Conservation (phyloP, 2,329 filamentous ascomycete genomes). For the Myrmaecium sp. region DNA sequence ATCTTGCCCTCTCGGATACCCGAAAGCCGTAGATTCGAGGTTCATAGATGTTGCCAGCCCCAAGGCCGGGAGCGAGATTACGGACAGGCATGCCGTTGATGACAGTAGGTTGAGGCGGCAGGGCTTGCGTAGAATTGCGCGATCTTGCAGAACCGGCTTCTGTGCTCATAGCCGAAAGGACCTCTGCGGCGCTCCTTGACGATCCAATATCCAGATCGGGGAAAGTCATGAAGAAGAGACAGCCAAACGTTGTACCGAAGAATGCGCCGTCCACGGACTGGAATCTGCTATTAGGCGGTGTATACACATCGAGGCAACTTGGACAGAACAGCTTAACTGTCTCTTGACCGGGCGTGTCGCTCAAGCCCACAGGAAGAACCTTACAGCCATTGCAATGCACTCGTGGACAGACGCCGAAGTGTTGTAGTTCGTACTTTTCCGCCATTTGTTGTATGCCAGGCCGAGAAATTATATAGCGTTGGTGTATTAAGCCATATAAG, state of each 20-base stretch:
- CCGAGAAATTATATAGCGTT: constrained; percentile 92
- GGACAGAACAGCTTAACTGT: constrained; percentile 98
- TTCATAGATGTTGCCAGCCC: constrained; percentile 71
- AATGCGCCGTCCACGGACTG: constrained; percentile 96
- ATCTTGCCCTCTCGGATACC: constrained; percentile 76
- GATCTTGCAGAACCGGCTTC: constrained; percentile 18
- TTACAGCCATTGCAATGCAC: constrained; percentile 82
- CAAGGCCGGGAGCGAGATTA: constrained; percentile 81
- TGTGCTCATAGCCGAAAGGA: constrained; percentile 13
- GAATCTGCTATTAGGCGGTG: constrained; percentile 90
- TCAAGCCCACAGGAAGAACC: constrained; percentile 82
- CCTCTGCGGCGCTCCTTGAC: constrained; percentile 33
- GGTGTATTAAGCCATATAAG: constrained; percentile 94
- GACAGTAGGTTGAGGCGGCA: constrained; percentile 30
- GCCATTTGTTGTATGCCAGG: constrained; percentile 98
- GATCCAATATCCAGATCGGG: constrained; percentile 78
- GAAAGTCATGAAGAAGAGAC: constrained; percentile 96
- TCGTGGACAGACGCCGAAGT: constrained; percentile 91
- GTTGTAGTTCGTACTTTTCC: constrained; percentile 93
- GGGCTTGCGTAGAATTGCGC: constrained; percentile 11
- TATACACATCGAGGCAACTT: constrained; percentile 91
- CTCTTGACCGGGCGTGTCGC: constrained; percentile 88
- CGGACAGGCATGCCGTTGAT: constrained; percentile 77
- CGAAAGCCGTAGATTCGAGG: constrained; percentile 93
- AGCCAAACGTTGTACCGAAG: constrained; percentile 93